Evolutionary conservation across 371 early-diverging fungal genomes (phyloP).

Genomic region (Apophysomyces trapeziformis): DNA sequence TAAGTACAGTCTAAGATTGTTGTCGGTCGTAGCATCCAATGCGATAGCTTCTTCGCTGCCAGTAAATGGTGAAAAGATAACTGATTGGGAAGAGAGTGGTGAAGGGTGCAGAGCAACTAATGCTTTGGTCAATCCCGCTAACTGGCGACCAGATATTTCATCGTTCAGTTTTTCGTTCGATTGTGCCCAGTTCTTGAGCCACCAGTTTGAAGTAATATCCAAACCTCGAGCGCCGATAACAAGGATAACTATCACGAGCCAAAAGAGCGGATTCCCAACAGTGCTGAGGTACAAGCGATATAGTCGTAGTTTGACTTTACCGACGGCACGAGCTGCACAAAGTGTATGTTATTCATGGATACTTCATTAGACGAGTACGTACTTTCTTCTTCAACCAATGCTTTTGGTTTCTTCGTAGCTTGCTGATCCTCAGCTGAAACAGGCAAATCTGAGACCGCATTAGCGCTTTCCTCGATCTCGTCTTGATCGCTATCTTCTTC

Average conservation of each 20-base stretch:
- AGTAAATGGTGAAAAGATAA: background rate
- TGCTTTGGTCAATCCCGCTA: too few relatives aligned
- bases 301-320: conserved; percentile 43
- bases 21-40: background rate
- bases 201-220: conserved; percentile 43
- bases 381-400: conserved; percentile 18
- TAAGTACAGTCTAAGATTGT: conserved; percentile 32
- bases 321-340: conserved; percentile 31
- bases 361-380: background rate
- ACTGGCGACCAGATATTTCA: too few relatives aligned
- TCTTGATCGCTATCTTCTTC: background rate
- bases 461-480: background rate
- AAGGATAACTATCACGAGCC: conserved; percentile 31
- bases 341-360: background rate
- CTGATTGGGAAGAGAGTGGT: too few relatives aligned
- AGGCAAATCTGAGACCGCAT: background rate
- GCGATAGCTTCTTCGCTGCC: background rate
- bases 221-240: conserved; percentile 38
- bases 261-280: conserved; percentile 40
- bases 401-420: conserved; percentile 7
- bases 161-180: conserved; percentile 21
- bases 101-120: too few relatives aligned
- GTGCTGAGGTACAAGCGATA: conserved; percentile 42
- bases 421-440: background rate
- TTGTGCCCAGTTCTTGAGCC: conserved; percentile 50